These are phyloP conservation scores for Nitzschia sp. DNA, from an alignment of 108 stramenopile genomes.

Conservation along the genomic window DNA sequence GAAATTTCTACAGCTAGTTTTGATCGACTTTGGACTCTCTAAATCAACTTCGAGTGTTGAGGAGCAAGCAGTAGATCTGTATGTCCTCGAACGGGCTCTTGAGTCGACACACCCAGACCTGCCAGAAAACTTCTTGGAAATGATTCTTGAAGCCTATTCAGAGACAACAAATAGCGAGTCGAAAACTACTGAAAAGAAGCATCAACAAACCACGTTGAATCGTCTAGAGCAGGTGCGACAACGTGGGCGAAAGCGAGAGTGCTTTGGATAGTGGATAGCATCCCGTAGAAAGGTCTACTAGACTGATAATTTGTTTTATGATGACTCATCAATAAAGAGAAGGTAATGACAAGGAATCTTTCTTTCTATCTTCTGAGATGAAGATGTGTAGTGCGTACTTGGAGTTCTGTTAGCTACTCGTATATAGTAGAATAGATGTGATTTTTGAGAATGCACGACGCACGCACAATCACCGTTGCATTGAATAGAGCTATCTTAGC, in stretches of 20 bases:
- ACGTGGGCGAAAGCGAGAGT: slow-evolving; percentile 91
- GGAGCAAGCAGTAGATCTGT: slow-evolving; percentile 97
- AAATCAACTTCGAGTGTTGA: slow-evolving; percentile 74
- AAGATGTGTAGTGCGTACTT: no score
- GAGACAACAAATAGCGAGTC: slow-evolving; percentile 4
- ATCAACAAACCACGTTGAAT: slow-evolving; percentile 41
- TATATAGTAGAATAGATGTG: no score
- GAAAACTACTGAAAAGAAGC: slow-evolving; percentile 9
- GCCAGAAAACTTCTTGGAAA: slow-evolving; percentile 57
- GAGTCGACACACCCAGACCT: slow-evolving; percentile 88
- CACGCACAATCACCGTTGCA: no score
- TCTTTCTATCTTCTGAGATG: no score
- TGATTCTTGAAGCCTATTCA: slow-evolving; percentile 55
- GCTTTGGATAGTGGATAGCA: slow-evolving; percentile 86
- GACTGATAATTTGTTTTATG: neutral
- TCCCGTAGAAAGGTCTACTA: neutral
- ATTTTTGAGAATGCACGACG: no score
- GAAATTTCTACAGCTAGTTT: slow-evolving; percentile 28
- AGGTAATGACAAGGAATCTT: no score
- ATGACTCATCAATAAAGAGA: neutral
- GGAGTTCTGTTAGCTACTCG: no score
- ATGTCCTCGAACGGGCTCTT: slow-evolving; percentile 95
- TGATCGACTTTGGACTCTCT: slow-evolving; percentile 96
- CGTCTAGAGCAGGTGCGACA: slow-evolving; percentile 83
- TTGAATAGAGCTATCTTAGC: no score